Conservation (phyloP, 2,329 filamentous ascomycete species). For the Colletotrichum endophyticum region DNA sequence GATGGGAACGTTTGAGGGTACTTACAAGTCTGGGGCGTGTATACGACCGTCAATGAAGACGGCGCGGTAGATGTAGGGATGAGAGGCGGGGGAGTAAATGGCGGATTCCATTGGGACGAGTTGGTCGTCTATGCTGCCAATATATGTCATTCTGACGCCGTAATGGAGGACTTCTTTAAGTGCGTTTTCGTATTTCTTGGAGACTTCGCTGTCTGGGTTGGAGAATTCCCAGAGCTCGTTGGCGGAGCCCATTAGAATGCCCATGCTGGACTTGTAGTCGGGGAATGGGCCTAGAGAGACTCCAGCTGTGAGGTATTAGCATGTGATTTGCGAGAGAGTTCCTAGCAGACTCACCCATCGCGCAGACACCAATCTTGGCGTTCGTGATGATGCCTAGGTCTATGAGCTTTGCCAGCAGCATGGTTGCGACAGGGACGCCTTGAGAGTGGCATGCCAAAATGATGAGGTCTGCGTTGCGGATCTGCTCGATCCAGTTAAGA, state of each 20-base stretch:
- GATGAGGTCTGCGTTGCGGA: slow-evolving; percentile 86
- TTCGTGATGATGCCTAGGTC: slow-evolving; percentile 83
- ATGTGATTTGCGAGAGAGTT: neutral
- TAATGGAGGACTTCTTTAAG: slow-evolving; percentile 77
- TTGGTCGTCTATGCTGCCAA: slow-evolving; percentile 97
- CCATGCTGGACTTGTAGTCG: slow-evolving; percentile 87
- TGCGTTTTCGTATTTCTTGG: slow-evolving; percentile 78
- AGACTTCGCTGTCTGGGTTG: slow-evolving; percentile 80
- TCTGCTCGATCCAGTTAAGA: slow-evolving; percentile 92
- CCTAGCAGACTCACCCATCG: slow-evolving; percentile 56
- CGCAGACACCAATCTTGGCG: slow-evolving; percentile 84
- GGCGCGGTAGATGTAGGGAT: slow-evolving; percentile 94
- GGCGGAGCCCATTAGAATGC: slow-evolving; percentile 87
- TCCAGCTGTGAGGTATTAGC: slow-evolving; percentile 60
- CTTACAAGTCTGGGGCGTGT: slow-evolving; percentile 87
- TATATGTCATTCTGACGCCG: slow-evolving; percentile 83
- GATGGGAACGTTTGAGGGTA: neutral
- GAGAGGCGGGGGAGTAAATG: slow-evolving; percentile 81
- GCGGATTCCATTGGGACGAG: slow-evolving; percentile 91
- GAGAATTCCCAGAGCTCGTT: slow-evolving; percentile 95
- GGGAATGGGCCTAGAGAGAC: slow-evolving; percentile 93
- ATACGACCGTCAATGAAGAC: slow-evolving; percentile 94
- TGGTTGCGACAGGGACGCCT: slow-evolving; percentile 90
- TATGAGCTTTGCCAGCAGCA: slow-evolving; percentile 91
- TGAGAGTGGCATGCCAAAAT: slow-evolving; percentile 95